Conservation (phyloP, 108 stramenopile species). For the Phaeodactylum tricornutum region DNA sequence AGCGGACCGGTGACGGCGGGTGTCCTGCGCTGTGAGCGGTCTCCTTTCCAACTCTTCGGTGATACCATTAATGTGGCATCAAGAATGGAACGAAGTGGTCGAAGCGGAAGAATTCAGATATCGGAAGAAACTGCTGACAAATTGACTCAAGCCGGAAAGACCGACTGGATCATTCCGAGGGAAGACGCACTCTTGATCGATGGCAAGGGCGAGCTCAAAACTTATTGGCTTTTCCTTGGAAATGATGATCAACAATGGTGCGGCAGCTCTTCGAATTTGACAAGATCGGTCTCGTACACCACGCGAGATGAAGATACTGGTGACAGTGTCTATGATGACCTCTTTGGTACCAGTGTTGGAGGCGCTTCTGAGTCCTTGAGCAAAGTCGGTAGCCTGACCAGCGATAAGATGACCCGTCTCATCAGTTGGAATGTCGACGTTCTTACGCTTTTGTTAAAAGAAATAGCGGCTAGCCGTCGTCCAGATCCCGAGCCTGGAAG, state of each 20-base stretch:
- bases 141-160: slow-evolving; percentile 5
- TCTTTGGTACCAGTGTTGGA: no score
- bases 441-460: background rate
- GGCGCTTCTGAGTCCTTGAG: no score
- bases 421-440: slow-evolving; percentile 2
- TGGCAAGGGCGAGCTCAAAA: slow-evolving; percentile 4
- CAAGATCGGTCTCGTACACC: no score
- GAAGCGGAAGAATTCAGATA: slow-evolving; percentile 1
- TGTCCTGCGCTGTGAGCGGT: slow-evolving; percentile 3
- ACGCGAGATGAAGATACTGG: no score
- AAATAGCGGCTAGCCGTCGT: slow-evolving; percentile 2
- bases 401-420: slow-evolving; percentile 2
- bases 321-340: no score
- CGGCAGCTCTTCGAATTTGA: no score
- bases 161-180: slow-evolving; percentile 2
- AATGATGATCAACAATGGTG: no score
- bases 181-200: background rate
- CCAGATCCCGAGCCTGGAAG: no score
- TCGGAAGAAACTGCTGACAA: slow-evolving; percentile 4
- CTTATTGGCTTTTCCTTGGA: slow-evolving; percentile 7
- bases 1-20: slow-evolving; percentile 38
- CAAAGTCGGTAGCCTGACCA: no score
- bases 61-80: slow-evolving; percentile 7
- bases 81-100: slow-evolving; percentile 5
- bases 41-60: slow-evolving; percentile 8